These are phyloP conservation scores for Euphorbia celastroides DNA, from an alignment of 441 rosid species.

Conservation along the genomic window DNA sequence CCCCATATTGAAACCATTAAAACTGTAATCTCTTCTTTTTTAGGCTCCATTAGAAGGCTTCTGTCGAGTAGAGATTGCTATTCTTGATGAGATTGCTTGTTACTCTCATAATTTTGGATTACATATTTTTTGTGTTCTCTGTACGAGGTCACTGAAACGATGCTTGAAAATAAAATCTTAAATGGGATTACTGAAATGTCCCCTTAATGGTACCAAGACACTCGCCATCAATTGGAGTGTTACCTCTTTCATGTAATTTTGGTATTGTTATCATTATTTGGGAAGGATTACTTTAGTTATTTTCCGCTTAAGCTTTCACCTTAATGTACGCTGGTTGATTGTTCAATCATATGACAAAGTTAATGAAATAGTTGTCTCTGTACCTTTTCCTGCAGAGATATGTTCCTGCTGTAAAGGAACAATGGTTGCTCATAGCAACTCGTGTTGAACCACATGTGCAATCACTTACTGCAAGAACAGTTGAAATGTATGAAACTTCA, in stretches of 20 bases:
- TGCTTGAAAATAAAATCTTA: too few relatives aligned
- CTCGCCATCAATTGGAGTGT: too few relatives aligned
- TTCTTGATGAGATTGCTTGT: not conserved
- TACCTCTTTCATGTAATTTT: too few relatives aligned
- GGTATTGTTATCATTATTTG: not conserved
- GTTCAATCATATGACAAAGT: slow-evolving; percentile 7
- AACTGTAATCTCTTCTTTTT: slow-evolving; percentile 46
- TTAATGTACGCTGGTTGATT: slow-evolving; percentile 2
- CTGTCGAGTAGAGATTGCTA: not conserved
- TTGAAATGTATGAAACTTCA: slow-evolving; percentile 60
- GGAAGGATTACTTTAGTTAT: not conserved
- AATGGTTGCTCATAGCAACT: slow-evolving; percentile 45
- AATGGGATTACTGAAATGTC: too few relatives aligned
- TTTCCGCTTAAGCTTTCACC: slow-evolving; percentile 1
- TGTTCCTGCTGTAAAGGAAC: slow-evolving; percentile 60
- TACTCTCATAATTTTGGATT: too few relatives aligned
- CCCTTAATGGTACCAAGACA: not conserved
- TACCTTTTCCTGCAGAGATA: slow-evolving; percentile 52
- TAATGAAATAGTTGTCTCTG: slow-evolving; percentile 14
- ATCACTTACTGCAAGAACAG: slow-evolving; percentile 45
- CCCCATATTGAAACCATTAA: slow-evolving; percentile 65
- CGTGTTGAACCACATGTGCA: slow-evolving; percentile 69
- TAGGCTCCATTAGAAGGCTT: not conserved
- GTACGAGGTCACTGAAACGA: too few relatives aligned
- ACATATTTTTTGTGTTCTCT: too few relatives aligned